Conservation (phyloP, 306 rosid genomes). For the Vachellia collinsii region DNA sequence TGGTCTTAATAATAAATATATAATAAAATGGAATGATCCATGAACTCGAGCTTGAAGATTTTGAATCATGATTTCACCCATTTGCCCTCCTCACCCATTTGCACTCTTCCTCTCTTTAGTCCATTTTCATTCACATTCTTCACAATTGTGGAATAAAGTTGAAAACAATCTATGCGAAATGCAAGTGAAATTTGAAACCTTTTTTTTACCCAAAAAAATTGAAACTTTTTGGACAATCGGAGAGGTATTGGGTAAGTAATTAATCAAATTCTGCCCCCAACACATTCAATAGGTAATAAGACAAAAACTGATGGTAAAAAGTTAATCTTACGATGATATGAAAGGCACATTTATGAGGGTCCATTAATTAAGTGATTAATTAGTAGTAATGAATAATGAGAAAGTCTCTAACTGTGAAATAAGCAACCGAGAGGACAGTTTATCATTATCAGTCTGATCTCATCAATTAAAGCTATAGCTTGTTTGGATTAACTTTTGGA, state of each 20-base stretch:
- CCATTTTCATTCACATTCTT: not conserved
- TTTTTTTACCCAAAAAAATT: not conserved
- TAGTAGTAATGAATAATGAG: not conserved
- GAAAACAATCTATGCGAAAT: not conserved
- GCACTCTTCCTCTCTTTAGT: not conserved
- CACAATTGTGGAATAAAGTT: too few relatives aligned
- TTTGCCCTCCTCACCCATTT: not conserved
- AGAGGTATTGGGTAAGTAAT: not conserved
- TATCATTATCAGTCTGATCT: not conserved
- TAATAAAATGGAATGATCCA: too few relatives aligned
- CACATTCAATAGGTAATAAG: not conserved
- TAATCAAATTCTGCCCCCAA: not conserved
- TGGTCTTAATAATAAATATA: too few relatives aligned
- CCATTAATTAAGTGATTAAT: not conserved
- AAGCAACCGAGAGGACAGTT: not conserved
- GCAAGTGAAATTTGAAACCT: not conserved
- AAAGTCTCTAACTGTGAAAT: not conserved
- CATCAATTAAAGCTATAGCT: not conserved
- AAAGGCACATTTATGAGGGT: not conserved
- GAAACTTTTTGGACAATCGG: not conserved
- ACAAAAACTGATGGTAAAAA: not conserved
- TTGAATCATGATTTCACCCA: too few relatives aligned
- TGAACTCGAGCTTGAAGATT: not conserved
- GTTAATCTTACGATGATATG: not conserved
- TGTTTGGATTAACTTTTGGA: too few relatives aligned